Base-by-base conservation (phyloP, 495 filamentous ascomycete genomes). In the Talaromyces stipitatus region DNA sequence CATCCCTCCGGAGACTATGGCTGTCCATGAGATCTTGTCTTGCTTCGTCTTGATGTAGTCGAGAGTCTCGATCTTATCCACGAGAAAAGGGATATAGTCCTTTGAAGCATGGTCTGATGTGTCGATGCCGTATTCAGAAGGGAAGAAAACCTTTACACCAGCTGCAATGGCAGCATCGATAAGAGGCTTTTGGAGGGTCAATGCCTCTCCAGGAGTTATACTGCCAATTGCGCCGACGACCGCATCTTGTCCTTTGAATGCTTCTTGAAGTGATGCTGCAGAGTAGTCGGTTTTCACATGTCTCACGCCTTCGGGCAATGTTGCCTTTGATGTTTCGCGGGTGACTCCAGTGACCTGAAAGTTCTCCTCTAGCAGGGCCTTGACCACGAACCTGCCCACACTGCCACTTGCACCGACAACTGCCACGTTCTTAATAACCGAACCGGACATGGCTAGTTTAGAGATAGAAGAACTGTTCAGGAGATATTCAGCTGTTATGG, bases 121-220 rank as follows among this genome's bases (percentile, higher is more conserved):
- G 55, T 89, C 86, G 0, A 86, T 90, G 56, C 87, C 86, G 62
- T 85, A 89, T 63, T 89, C 86, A n/a, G 82, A 86, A 3, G 86
- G 85, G 58, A 87, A 76, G 72, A 90, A 89, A 70, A 81, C 81
- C 57, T 82, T 75, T 20, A 90, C 80, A 45, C 64, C 82, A 3
- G 80, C 85, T 1, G 73, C 70, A 29, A 85, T 60, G 0, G 82
- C 78, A 0, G 85, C 85, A 58, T 88, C 80, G 24, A 88, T 78
- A 36, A 85, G 73, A n/a, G 56, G 70, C 58, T 68, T 78, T 62
- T 80, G 78, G 0, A 64, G 29, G 2, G 54, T 18, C 14, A 75
- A 61, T 3, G 54, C 69, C 1, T 50, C 22, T 3, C 48, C 48
- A 3, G 48, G 48, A 10, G 26, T 51, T n/a, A 30, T 30, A 11